Evolutionary conservation across 345 rosid genomes (phyloP).

Genomic region (Rhodamnia argentea): DNA sequence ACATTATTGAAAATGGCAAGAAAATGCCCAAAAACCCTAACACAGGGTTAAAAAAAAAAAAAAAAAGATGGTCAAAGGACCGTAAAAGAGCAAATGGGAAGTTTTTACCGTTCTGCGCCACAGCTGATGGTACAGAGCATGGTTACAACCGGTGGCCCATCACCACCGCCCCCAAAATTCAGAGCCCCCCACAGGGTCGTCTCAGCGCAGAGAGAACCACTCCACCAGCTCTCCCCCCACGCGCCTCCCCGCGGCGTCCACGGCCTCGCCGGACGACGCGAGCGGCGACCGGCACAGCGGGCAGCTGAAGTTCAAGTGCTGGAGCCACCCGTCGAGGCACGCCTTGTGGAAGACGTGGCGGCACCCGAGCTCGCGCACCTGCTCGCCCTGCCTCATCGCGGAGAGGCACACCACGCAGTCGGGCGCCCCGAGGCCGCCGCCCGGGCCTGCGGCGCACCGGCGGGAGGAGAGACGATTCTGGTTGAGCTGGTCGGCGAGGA

Average conservation of each 20-base stretch:
- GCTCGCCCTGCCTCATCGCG: slow-evolving; percentile 50
- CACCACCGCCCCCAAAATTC: no score
- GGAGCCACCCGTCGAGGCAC: slow-evolving; percentile 81
- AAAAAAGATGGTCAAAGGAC: no score
- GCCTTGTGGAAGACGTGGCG: slow-evolving; percentile 70
- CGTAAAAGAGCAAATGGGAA: no score
- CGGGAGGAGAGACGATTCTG: slow-evolving; percentile 33
- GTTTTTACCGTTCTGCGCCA: no score
- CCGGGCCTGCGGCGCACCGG: slow-evolving; percentile 2
- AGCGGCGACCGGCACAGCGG: slow-evolving; percentile 59
- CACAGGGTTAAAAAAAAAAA: no score
- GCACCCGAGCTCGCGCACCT: slow-evolving; percentile 69
- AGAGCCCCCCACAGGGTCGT: background rate
- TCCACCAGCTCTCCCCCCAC: slow-evolving; percentile 36
- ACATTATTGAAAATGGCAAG: no score
- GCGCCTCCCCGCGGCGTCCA: slow-evolving; percentile 29
- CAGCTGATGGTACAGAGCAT: no score
- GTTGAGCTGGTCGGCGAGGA: slow-evolving; percentile 59
- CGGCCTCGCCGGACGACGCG: slow-evolving; percentile 34
- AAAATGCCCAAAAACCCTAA: no score
- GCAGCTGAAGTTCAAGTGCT: slow-evolving; percentile 54
- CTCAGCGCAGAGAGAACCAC: slow-evolving; percentile 35
- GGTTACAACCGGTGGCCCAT: no score
- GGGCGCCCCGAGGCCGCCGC: slow-evolving; percentile 6
- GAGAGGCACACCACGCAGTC: slow-evolving; percentile 62